A percentile compares a stretch with the other conserved stretches of the same genome.
These are phyloP conservation scores for Xerocomellus chrysenteron DNA, from an alignment of 768 basidiomycete species.

Conservation along the genomic window DNA sequence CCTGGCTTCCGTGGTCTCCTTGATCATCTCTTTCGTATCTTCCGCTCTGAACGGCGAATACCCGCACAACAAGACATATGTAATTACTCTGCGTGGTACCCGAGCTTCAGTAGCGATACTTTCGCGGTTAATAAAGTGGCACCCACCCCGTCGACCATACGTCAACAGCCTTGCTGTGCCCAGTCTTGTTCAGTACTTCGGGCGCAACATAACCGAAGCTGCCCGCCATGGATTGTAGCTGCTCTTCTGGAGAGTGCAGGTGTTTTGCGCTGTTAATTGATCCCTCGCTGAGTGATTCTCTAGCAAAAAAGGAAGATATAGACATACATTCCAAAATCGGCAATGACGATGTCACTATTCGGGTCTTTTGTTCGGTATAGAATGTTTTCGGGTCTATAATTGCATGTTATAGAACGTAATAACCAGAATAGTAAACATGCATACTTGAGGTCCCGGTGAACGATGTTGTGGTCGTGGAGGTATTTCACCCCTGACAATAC, in stretches of 20 bases:
- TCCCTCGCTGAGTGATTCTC: neutral
- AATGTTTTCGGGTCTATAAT: conserved; percentile 87
- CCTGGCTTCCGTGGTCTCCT: conserved; percentile 82
- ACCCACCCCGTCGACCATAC: conserved; percentile 89
- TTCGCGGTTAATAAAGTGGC: neutral
- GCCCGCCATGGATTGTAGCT: conserved; percentile 70
- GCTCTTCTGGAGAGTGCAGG: conserved; percentile 67
- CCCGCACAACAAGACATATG: conserved; percentile 92
- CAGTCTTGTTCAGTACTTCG: conserved; percentile 75
- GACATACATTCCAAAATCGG: conserved; percentile 93
- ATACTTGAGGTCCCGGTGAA: conserved; percentile 94
- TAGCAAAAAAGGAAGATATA: neutral
- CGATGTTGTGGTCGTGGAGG: conserved; percentile 89
- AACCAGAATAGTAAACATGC: conserved; percentile 15
- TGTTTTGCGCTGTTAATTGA: conserved; percentile 70
- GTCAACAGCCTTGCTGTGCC: conserved; percentile 91
- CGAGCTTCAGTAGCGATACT: neutral
- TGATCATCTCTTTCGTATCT: conserved; percentile 68
- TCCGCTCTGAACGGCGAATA: conserved; percentile 94
- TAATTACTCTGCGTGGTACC: conserved; percentile 65
- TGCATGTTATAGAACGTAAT: neutral
- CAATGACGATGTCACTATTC: conserved; percentile 89
- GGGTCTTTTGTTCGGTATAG: conserved; percentile 77
- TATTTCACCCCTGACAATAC: conserved; percentile 85
- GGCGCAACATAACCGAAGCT: conserved; percentile 92